A percentile compares a stretch with the other conserved stretches of the same genome.
Conservation (phyloP, 2,329 filamentous ascomycete genomes). For the Pyricularia pennisetigena region DNA sequence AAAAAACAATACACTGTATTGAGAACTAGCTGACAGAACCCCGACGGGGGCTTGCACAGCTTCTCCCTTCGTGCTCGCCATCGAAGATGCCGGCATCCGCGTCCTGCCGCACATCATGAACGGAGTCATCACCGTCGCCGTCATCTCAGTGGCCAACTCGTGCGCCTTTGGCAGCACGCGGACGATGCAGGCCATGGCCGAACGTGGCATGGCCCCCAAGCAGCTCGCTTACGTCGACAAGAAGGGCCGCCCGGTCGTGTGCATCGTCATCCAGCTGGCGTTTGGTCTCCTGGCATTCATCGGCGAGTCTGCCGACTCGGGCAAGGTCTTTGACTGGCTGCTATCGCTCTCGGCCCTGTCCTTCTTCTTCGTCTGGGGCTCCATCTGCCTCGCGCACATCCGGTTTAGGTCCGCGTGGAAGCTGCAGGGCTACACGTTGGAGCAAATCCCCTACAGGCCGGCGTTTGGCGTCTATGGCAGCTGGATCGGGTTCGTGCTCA, state of each 20-base stretch:
- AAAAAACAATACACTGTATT: too few species aligned
- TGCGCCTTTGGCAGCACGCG: conserved; percentile 40
- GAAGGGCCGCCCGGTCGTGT: conserved; percentile 47
- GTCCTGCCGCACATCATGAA: conserved; percentile 43
- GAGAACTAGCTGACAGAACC: neutral
- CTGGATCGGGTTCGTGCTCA: conserved; percentile 57
- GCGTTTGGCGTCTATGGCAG: conserved; percentile 54
- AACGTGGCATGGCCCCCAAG: conserved; percentile 41
- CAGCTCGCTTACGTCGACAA: conserved; percentile 52
- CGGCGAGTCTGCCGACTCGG: conserved; percentile 29
- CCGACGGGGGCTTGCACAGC: conserved; percentile 8
- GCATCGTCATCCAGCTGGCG: conserved; percentile 39
- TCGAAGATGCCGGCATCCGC: conserved; percentile 37
- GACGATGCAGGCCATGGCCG: conserved; percentile 39
- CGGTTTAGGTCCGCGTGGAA: conserved; percentile 55
- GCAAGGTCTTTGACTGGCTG: conserved; percentile 51
- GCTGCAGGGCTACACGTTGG: conserved; percentile 41
- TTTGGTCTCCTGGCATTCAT: conserved; percentile 53
- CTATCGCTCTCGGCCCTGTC: conserved; percentile 63
- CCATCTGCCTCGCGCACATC: conserved; percentile 55
- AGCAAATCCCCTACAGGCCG: conserved; percentile 37
- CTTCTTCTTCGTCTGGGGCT: conserved; percentile 68
- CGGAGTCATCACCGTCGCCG: conserved; percentile 39
- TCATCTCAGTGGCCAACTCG: conserved; percentile 42
- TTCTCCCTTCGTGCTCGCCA: conserved; percentile 42